These are phyloP conservation scores for Jackrogersella multiformis DNA, from an alignment of 495 filamentous ascomycete species.

Conservation along the genomic window DNA sequence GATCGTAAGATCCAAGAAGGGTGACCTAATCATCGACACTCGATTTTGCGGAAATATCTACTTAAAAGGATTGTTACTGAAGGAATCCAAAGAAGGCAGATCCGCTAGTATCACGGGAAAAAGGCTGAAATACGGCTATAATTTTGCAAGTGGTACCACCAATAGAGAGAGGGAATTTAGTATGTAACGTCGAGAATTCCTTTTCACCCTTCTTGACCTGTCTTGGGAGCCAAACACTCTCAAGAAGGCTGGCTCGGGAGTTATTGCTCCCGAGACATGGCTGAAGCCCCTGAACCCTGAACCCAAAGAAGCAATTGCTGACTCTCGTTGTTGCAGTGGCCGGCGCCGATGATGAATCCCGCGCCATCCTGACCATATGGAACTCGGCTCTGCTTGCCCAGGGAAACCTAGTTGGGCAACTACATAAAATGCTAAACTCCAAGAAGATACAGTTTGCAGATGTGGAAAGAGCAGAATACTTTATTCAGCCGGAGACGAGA, in stretches of 20 bases:
- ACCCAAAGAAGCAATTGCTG: too few species aligned
- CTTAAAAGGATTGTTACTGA: constrained; percentile 18
- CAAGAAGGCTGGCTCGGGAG: too few species aligned
- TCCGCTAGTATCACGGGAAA: constrained; percentile 31
- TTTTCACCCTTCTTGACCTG: too few species aligned
- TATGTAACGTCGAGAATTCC: too few species aligned
- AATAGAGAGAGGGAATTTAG: constrained; percentile 39
- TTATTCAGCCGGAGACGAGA: neutral
- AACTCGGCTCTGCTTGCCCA: neutral
- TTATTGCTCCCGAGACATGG: too few species aligned
- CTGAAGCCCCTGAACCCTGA: too few species aligned
- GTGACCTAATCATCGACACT: constrained; percentile 23
- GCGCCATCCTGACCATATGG: constrained; percentile 33
- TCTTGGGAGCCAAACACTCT: too few species aligned
- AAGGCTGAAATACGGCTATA: constrained; percentile 33
- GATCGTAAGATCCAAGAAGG: constrained; percentile 6
- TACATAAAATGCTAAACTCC: constrained; percentile 21
- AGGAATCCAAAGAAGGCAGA: constrained; percentile 2
- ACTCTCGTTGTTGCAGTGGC: too few species aligned
- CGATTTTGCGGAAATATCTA: constrained; percentile 19
- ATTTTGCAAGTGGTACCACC: constrained; percentile 27
- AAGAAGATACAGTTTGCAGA: constrained; percentile 6
- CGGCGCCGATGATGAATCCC: constrained; percentile 16
- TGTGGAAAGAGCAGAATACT: neutral
- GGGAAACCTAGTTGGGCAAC: neutral